Conservation (phyloP, 1,284 basidiomycete genomes). For the Peniophora sp. region DNA sequence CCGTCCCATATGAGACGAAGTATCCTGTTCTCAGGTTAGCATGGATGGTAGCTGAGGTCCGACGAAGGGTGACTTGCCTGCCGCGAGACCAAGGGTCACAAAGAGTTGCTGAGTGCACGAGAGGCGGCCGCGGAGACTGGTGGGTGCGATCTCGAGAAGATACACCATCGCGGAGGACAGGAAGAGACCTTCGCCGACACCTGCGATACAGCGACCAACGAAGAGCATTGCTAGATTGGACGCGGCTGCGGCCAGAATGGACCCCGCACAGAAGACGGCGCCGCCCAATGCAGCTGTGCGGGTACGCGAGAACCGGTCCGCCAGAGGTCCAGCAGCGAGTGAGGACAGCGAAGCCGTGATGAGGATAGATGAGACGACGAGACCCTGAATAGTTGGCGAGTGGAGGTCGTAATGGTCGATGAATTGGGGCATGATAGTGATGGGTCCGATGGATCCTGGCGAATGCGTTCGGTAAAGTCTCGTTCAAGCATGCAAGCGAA, state of each 20-base stretch:
- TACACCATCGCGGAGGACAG: constrained; percentile 40
- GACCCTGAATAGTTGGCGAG: constrained; percentile 30
- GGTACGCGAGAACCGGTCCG: constrained; percentile 40
- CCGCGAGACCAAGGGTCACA: constrained; percentile 35
- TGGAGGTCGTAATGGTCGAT: constrained; percentile 23
- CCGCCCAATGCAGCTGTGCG: constrained; percentile 35
- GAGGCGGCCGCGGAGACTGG: constrained; percentile 32
- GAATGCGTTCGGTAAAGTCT: neutral
- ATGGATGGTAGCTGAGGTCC: neutral
- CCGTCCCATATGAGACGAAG: constrained; percentile 41
- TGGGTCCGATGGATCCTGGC: constrained; percentile 34
- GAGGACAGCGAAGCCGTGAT: constrained; percentile 38
- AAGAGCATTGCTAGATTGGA: constrained; percentile 29
- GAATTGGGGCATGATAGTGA: constrained; percentile 40
- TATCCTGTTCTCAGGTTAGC: constrained; percentile 26
- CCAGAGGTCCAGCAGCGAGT: constrained; percentile 34
- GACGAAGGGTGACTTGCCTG: constrained; percentile 14
- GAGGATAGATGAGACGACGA: constrained; percentile 37
- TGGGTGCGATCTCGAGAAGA: constrained; percentile 35
- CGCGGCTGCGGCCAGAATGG: constrained; percentile 25
- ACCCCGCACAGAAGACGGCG: constrained; percentile 31
- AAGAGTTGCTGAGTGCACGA: constrained; percentile 36
- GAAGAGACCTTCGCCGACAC: constrained; percentile 40
- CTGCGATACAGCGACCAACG: constrained; percentile 38
- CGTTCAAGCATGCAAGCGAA: neutral